These are phyloP conservation scores for Zymoseptoria pseudotritici DNA, from an alignment of 2,329 filamentous ascomycete species.

Conservation along the genomic window DNA sequence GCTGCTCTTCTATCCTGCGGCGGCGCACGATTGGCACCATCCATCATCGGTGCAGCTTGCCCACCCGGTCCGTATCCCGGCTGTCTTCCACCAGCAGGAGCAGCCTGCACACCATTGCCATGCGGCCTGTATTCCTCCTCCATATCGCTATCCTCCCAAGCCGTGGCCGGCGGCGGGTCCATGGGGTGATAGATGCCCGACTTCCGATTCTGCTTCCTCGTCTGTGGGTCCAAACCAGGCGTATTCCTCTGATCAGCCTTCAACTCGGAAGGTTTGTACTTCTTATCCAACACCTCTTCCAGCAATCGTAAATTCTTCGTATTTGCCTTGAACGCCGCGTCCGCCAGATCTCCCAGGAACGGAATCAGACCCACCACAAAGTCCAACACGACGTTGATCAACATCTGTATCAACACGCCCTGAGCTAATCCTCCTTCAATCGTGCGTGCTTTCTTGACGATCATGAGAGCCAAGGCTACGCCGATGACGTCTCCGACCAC, in stretches of 20 bases:
- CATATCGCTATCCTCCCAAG: constrained; percentile 40
- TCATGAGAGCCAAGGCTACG: constrained; percentile 63
- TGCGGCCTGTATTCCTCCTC: constrained; percentile 21
- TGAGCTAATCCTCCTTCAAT: constrained; percentile 69
- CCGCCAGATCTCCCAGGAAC: constrained; percentile 66
- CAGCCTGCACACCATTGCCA: background rate
- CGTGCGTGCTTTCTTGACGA: constrained; percentile 64
- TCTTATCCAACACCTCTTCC: constrained; percentile 60
- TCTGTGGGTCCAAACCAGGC: constrained; percentile 23
- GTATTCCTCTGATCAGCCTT: constrained; percentile 21
- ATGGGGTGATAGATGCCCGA: constrained; percentile 27
- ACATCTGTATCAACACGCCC: constrained; percentile 60
- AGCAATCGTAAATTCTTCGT: constrained; percentile 66
- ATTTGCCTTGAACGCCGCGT: constrained; percentile 67
- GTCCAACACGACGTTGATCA: constrained; percentile 69
- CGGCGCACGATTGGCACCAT: background rate
- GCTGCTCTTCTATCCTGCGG: background rate
- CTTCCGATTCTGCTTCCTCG: constrained; percentile 27
- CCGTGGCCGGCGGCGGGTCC: constrained; percentile 38
- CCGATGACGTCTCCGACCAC: constrained; percentile 71
- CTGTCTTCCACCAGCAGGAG: background rate
- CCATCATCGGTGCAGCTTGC: background rate
- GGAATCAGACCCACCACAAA: constrained; percentile 68
- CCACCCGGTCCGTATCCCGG: background rate
- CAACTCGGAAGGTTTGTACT: constrained; percentile 47